Evolutionary conservation across 2,329 filamentous ascomycete genomes (phyloP), one percentile per base, ranked within the genome.

Genomic region (Triangularia setosa): DNA sequence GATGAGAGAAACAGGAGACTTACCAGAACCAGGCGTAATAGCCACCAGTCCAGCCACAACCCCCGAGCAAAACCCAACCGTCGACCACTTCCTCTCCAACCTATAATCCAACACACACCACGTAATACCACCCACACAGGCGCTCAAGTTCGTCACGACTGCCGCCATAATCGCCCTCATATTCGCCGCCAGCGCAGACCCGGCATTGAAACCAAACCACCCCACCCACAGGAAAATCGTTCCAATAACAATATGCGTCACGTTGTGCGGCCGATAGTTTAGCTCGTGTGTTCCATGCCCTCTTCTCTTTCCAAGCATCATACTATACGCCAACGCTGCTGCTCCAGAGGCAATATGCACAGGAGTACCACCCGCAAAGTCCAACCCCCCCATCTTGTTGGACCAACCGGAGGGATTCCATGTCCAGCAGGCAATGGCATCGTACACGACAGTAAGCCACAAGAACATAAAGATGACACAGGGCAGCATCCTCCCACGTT

Each of bases 221-320:
- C 93, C 93, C 16, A 96, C 90, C 92, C 93, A 97, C 16, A 97
- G 87, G 79, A 97, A 96, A 56, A 96, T 92, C 2, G 93, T 96
- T 28, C 93, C 93, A 63, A 96, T 90, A 60, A 96, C 92, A 70
- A 97, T 93, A 75, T 96, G 91, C 3, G 92, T 95, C 56, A 96
- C 92, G 72, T 96, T 96, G 80, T 97, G 93, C 9, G 93, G 93
- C 59, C 93, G 90, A 77, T 94, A 96, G 79, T 96, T 96, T 71
- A 96, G 83, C 76, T 94, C 91, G 74, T 93, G 89, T 27, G 92
- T 96, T 58, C 91, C 91, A 75, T 96, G 91, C 23, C 92, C 92
- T 66, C 88, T 84, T 68, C 92, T 85, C 79, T 93, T 95, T 73
- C 93, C 93, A 63, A 97, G 85, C 87, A 96, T 93, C 80, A 96